phyloP scores from a whole-genome alignment of 805 yeast genomes.

The Candida fluviatilis region DNA sequence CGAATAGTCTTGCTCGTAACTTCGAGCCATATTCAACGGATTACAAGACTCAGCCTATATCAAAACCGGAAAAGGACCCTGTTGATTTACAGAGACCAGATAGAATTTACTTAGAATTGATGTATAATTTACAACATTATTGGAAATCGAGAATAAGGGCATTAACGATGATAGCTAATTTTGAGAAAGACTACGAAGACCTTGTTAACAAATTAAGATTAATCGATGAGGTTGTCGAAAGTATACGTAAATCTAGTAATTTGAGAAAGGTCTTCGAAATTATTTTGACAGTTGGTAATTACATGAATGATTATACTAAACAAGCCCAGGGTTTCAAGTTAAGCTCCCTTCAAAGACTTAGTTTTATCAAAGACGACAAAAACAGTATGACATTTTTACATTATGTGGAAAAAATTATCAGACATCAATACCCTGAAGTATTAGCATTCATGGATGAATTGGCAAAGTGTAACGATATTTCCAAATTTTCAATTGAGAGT shows the following conservation, averaged over 20 bases:
- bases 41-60: conserved; percentile 26
- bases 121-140: conserved; percentile 62
- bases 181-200: conserved; percentile 64
- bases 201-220: conserved; percentile 50
- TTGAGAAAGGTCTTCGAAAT: conserved; percentile 59
- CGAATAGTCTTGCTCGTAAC: conserved; percentile 50
- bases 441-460: conserved; percentile 61
- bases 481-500: conserved; percentile 61
- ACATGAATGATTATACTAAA: conserved; percentile 69
- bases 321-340: conserved; percentile 69
- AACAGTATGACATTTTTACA: conserved; percentile 70
- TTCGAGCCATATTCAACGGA: conserved; percentile 64
- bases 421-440: conserved; percentile 62
- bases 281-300: conserved; percentile 71
- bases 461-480: conserved; percentile 45
- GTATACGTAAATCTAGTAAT: conserved; percentile 48
- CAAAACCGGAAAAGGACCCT: conserved; percentile 51
- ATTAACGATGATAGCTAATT: conserved; percentile 48
- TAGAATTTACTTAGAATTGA: conserved; percentile 61
- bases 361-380: conserved; percentile 67
- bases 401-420: conserved; percentile 65
- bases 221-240: conserved; percentile 56
- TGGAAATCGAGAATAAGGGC: conserved; percentile 74
- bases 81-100: conserved; percentile 63
- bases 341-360: conserved; percentile 62